Evolutionary conservation across 2,329 filamentous ascomycete genomes (phyloP).

Genomic region (Cladosporium sp.): DNA sequence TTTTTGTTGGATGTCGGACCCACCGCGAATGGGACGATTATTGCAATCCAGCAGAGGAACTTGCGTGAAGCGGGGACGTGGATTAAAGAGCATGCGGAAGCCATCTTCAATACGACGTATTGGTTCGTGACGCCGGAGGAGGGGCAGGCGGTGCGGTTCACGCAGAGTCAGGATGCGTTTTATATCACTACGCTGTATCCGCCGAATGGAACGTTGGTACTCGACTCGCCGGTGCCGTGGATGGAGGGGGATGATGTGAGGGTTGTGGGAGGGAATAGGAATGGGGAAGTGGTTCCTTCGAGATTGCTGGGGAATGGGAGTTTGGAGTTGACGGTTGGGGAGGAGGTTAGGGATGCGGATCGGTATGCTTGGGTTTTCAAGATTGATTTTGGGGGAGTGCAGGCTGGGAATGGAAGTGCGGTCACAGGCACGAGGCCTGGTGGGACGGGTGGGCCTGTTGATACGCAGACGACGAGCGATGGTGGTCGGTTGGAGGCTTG

Average conservation of each 20-base stretch:
- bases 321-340: constrained; percentile 32
- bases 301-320: constrained; percentile 25
- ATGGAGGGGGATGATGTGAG: constrained; percentile 45
- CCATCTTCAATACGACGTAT: constrained; percentile 55
- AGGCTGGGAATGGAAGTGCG: neutral
- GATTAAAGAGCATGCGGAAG: constrained; percentile 52
- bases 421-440: neutral
- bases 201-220: constrained; percentile 38
- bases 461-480: constrained; percentile 9
- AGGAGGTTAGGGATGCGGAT: constrained; percentile 34
- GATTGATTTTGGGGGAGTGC: constrained; percentile 28
- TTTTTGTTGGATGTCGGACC: constrained; percentile 56
- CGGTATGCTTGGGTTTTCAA: constrained; percentile 43
- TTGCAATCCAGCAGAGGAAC: constrained; percentile 45
- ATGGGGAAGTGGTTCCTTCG: constrained; percentile 26
- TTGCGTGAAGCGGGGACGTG: constrained; percentile 51
- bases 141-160: constrained; percentile 47
- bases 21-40: constrained; percentile 51
- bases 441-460: constrained; percentile 5
- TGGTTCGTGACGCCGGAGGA: constrained; percentile 48
- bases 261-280: constrained; percentile 37
- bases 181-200: constrained; percentile 47
- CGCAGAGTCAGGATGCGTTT: constrained; percentile 50
- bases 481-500: neutral
- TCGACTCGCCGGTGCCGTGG: constrained; percentile 45